Evolutionary conservation across 371 early-diverging fungal species (phyloP), one percentile per base, ranked within the genome.

Genomic region (Circinella umbellata): DNA sequence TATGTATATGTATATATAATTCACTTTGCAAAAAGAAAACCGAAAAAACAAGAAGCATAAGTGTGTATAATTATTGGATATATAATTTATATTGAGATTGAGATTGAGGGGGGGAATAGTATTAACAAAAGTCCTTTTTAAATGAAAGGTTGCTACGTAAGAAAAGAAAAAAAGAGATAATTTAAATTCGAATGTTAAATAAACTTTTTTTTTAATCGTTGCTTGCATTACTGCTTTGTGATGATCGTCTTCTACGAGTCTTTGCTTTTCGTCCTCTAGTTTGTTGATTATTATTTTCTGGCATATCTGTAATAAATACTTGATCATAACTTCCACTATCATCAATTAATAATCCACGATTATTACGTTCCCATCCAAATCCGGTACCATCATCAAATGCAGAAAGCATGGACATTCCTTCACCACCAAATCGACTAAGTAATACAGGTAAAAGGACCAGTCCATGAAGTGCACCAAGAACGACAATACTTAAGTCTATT

Each of bases 371-470:
- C 82, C 82, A 84, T 18, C 74, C 80, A 72, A 85, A 82, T 3
- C 84, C 80, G 9, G 57, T 51, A 69, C 85, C 83, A 67, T 87
- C 81, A 68, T 87, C 85, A 69, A 87, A 83, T 27, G 80, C 81
- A 8, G 80, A 63, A 17, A 76, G 70, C n/a, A 80, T 51, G 4
- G 80, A 80, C 79, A 84, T 79, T 11, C 85, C 85, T 68, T 83
- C 79, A 15, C 85, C 84, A 38, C 89, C 88, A 61, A 89, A 71
- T 68, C 89, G 67, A 64, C 85, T 83, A 46, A 93, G 73, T 27
- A 93, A 61, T 4, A 92, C 87, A 0, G 93, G 93, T 47, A 93
- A 74, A 4, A 92, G 72, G 0, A 90, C 82, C n/a, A 93, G 81
- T 0, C 92, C 93, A 75, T 92, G 92, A 9, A 91, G 63, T 1